These are phyloP conservation scores for Patellifolia procumbens DNA, from an alignment of 179 eudicot genomes.

Conservation along the genomic window DNA sequence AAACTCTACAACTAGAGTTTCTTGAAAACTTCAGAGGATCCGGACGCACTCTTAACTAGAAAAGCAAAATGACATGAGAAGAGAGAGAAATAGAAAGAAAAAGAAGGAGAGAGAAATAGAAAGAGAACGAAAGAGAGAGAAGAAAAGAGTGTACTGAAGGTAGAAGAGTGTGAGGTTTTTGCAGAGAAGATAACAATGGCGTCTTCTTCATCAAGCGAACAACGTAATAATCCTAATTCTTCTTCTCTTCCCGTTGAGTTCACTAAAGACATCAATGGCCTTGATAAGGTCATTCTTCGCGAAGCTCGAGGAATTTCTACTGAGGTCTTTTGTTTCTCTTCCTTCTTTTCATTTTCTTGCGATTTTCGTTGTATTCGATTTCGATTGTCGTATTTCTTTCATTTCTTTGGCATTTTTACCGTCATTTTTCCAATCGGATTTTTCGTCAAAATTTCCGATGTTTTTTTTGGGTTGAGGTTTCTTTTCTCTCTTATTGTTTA, in stretches of 20 bases:
- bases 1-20: too few relatives aligned
- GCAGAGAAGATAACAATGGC: slow-evolving; percentile 38
- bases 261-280: slow-evolving; percentile 67
- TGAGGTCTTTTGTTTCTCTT: slow-evolving; percentile 53
- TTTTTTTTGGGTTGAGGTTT: too few relatives aligned
- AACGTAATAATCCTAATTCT: slow-evolving; percentile 22
- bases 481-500: too few relatives aligned
- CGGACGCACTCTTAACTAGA: too few relatives aligned
- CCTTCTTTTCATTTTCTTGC: background rate
- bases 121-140: too few relatives aligned
- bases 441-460: too few relatives aligned
- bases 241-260: slow-evolving; percentile 35
- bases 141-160: slow-evolving; percentile 10
- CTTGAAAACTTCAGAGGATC: too few relatives aligned
- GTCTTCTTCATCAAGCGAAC: slow-evolving; percentile 45
- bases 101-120: too few relatives aligned
- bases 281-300: slow-evolving; percentile 71
- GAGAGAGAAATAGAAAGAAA: slow-evolving; percentile 13
- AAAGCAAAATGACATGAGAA: background rate
- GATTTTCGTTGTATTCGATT: slow-evolving; percentile 6
- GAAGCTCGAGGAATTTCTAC: slow-evolving; percentile 64
- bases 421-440: background rate
- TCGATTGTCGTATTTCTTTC: background rate
- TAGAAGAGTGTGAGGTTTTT: slow-evolving; percentile 5
- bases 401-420: too few relatives aligned